phyloP scores from a whole-genome alignment of 139 green algal species.

The Closterium sp. region DNA sequence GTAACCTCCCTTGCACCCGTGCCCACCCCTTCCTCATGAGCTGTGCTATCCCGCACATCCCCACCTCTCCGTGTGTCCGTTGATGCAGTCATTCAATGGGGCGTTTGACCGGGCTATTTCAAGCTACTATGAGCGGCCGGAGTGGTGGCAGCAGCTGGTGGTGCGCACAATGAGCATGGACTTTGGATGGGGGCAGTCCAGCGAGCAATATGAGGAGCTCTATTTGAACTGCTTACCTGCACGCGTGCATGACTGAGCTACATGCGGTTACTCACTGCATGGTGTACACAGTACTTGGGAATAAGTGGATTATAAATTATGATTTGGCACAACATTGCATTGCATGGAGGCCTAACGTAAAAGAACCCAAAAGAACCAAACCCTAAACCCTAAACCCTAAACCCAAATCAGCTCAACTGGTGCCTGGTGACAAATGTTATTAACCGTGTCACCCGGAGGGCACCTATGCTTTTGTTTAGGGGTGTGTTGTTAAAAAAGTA shows the following conservation, averaged over 20 bases:
- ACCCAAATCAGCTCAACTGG: too few species aligned
- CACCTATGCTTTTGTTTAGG: too few species aligned
- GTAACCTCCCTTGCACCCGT: not conserved
- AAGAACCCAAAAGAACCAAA: too few species aligned
- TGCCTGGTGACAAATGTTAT: too few species aligned
- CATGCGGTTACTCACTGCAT: not conserved
- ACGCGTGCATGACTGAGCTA: not conserved
- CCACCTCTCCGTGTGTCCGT: not conserved
- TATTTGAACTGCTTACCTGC: slow-evolving; percentile 29
- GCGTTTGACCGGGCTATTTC: slow-evolving; percentile 58
- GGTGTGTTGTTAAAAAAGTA: too few species aligned
- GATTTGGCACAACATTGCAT: too few species aligned
- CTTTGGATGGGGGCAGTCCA: slow-evolving; percentile 53
- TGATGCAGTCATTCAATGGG: slow-evolving; percentile 49
- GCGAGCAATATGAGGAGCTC: slow-evolving; percentile 45
- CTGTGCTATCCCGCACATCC: not conserved
- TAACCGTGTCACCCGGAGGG: too few species aligned
- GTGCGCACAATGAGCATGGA: slow-evolving; percentile 48
- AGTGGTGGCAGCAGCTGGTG: slow-evolving; percentile 54
- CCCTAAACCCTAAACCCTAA: too few species aligned
- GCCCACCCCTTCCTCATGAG: not conserved
- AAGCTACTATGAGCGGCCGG: slow-evolving; percentile 49
- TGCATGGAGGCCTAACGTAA: too few species aligned
- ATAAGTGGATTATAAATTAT: too few species aligned
- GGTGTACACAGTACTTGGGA: not conserved